Conservation (phyloP, 345 rosid genomes). For the Lepidium didymum region DNA sequence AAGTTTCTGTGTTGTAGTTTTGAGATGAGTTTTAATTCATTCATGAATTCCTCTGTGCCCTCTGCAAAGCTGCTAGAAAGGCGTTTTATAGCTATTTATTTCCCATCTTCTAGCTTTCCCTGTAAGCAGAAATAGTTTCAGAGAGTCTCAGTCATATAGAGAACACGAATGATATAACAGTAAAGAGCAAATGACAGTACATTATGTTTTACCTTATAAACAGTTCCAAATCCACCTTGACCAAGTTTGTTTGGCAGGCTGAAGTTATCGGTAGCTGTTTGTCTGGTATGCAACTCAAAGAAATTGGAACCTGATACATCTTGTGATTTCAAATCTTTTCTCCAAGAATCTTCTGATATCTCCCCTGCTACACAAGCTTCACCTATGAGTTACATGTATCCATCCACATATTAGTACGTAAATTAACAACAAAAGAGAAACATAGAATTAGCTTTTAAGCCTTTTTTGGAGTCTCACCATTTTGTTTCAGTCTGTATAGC, state of each 20-base stretch:
- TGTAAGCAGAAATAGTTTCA: slow-evolving; percentile 9
- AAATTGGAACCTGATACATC: not conserved
- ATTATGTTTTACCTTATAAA: slow-evolving; percentile 11
- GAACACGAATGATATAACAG: not conserved
- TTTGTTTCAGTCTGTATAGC: slow-evolving; percentile 8
- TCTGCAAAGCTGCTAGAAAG: slow-evolving; percentile 37
- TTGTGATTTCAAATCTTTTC: not conserved
- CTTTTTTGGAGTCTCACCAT: slow-evolving; percentile 8
- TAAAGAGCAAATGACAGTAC: not conserved
- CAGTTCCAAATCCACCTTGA: slow-evolving; percentile 23
- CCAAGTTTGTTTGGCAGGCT: slow-evolving; percentile 7
- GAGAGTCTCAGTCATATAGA: not conserved
- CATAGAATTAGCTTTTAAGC: not conserved
- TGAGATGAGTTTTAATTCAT: slow-evolving; percentile 27
- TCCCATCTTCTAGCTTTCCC: slow-evolving; percentile 31
- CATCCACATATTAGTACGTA: not conserved
- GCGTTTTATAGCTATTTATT: slow-evolving; percentile 42
- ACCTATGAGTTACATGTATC: not conserved
- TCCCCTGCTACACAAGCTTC: not conserved
- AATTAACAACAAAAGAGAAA: not conserved
- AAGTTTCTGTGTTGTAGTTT: slow-evolving; percentile 67
- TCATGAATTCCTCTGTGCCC: slow-evolving; percentile 41
- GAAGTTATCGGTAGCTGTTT: slow-evolving; percentile 2
- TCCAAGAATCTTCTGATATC: not conserved
- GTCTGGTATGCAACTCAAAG: slow-evolving; percentile 8